Evolutionary conservation across 2,329 filamentous ascomycete genomes (phyloP), one percentile per base, ranked within the genome.

Genomic region (Cordyceps fumosorosea): DNA sequence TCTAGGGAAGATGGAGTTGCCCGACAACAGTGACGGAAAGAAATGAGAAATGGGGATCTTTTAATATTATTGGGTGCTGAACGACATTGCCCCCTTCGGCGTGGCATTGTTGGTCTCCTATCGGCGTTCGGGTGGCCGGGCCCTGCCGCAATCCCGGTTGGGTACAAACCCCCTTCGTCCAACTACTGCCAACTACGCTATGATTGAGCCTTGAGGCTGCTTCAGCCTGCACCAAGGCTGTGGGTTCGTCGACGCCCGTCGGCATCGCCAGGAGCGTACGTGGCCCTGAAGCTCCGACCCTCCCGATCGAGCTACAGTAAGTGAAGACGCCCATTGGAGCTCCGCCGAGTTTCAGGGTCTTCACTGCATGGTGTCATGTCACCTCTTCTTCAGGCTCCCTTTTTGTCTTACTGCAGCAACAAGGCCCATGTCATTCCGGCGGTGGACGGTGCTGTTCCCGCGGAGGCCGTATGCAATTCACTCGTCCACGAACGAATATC

Each of bases 231-330:
- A 14, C 1, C n/a, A 14, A 48, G 55, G 29, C 55, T 47, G 42
- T 52, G n/a, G n/a, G 18, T 48, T 57, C 16, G 44, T 42, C 20
- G 29, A 29, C 56, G 20, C 40, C n/a, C 12, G 12, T 47, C 26
- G 34, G 37, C 54, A 42, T 24, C 37, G 47, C 34, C 34, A 32
- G 56, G 45, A 52, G 50, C 18, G 44, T 60, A 60, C 57, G 57
- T 47, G 57, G 56, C 48, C 50, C 57, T 48, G 26, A 18, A 18
- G 5, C 40, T 51, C 44, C 51, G 57, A 60, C 24, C 24, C 22
- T 59, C 40, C 57, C 57, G 57, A 60, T 60, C 48, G 47, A 51
- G 34, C 26, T 45, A n/a, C n/a, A n/a, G n/a, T n/a, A 53, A 45
- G 26, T 22, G 24, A 22, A 4, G 24, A 45, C 57, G 40, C 22